phyloP scores from a whole-genome alignment of 805 yeast genomes.

The Saccharomycopsis fibuligera region DNA sequence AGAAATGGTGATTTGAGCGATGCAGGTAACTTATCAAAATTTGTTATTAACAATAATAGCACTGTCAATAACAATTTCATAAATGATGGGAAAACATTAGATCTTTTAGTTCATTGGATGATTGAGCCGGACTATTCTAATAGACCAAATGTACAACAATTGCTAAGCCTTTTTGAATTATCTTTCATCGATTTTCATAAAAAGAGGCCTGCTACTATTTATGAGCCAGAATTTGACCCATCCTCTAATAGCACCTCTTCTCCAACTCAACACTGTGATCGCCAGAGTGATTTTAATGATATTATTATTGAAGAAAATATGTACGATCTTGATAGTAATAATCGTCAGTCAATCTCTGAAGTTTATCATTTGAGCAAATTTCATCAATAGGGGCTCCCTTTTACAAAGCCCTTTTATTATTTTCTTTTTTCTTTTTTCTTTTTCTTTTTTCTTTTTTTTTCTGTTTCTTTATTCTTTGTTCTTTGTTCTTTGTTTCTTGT shows the following conservation, averaged over 20 bases:
- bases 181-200: slow-evolving; percentile 27
- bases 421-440: background rate
- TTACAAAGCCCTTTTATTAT: background rate
- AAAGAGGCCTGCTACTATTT: slow-evolving; percentile 88
- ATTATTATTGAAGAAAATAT: slow-evolving; percentile 5
- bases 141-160: slow-evolving; percentile 51
- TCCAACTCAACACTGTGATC: background rate
- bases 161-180: slow-evolving; percentile 50
- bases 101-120: slow-evolving; percentile 81
- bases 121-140: slow-evolving; percentile 72
- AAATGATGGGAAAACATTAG: slow-evolving; percentile 66
- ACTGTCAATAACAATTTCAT: slow-evolving; percentile 40
- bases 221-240: slow-evolving; percentile 67
- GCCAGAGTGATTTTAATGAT: slow-evolving; percentile 1
- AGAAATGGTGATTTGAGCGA: slow-evolving; percentile 93
- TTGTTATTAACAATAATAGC: background rate
- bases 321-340: background rate
- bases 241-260: too few relatives aligned
- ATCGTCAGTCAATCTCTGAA: slow-evolving; percentile 2
- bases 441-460: background rate
- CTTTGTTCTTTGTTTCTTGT: background rate
- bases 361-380: slow-evolving; percentile 1
- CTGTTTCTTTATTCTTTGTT: background rate
- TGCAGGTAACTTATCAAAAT: slow-evolving; percentile 75
- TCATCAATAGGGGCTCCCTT: background rate